Percentiles rank a stretch among this genome's conserved stretches.
phyloP scores from a whole-genome alignment of 192 early-diverging fungal genomes.

The Backusella macrospora region DNA sequence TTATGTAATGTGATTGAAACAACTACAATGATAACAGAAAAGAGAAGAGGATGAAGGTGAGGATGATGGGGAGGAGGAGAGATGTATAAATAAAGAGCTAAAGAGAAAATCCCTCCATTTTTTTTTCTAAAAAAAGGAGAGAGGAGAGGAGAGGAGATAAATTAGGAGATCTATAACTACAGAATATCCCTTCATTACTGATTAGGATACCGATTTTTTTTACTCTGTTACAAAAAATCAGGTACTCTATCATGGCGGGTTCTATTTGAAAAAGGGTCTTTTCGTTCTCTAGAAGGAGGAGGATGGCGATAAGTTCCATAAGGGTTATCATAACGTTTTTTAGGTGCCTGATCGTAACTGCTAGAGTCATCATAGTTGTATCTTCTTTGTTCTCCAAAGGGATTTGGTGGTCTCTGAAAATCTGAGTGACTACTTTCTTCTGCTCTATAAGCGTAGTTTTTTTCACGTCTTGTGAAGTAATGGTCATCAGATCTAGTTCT shows the following conservation, averaged over 20 bases:
- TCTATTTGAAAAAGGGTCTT: slow-evolving; percentile 3
- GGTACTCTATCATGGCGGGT: background rate
- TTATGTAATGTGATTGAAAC: background rate
- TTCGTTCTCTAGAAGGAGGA: slow-evolving; percentile 9
- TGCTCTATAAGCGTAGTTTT: background rate
- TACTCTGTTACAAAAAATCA: slow-evolving; percentile 4
- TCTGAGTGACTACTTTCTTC: background rate
- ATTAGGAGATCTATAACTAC: slow-evolving; percentile 13
- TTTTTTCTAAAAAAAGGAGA: background rate
- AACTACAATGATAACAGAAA: background rate
- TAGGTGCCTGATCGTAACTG: background rate
- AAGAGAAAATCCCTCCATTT: slow-evolving; percentile 12
- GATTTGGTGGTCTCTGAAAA: background rate
- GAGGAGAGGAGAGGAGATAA: background rate
- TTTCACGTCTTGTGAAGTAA: background rate
- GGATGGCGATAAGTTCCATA: slow-evolving; percentile 7
- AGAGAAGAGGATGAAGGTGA: background rate
- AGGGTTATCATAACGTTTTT: background rate
- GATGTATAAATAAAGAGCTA: background rate
- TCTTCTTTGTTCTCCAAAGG: background rate
- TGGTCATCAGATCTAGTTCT: background rate
- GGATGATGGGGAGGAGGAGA: no score
- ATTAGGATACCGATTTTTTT: background rate
- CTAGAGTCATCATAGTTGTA: background rate
- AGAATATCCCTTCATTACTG: background rate